A percentile compares a stretch with the other conserved stretches of the same genome.
phyloP scores from a whole-genome alignment of 1,284 basidiomycete genomes.

The Cutaneotrichosporon cutaneum region DNA sequence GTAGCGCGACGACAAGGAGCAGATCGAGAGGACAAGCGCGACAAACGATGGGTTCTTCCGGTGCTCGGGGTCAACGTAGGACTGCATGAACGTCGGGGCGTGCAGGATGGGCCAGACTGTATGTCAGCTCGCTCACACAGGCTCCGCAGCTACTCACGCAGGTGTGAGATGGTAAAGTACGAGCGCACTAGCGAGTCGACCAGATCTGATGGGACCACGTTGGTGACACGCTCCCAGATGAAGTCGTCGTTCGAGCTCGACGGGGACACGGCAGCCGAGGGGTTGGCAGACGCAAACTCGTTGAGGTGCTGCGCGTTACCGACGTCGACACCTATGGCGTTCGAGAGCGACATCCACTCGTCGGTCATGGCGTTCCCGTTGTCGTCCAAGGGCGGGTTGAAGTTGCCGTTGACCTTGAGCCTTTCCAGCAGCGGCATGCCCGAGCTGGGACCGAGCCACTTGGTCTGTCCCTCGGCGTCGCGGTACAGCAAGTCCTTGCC shows the following conservation, averaged over 20 bases:
- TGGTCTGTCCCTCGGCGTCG: constrained; percentile 37
- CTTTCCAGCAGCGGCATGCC: constrained; percentile 41
- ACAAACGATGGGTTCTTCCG: constrained; percentile 38
- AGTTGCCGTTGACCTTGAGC: constrained; percentile 29
- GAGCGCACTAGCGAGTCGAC: constrained; percentile 31
- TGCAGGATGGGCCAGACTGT: constrained; percentile 42
- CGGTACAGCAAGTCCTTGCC: constrained; percentile 33
- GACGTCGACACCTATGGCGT: constrained; percentile 34
- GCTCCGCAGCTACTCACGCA: constrained; percentile 31
- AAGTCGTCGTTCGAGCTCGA: constrained; percentile 24
- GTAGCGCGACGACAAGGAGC: constrained; percentile 39
- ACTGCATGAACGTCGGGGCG: constrained; percentile 37
- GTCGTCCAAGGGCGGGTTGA: constrained; percentile 20
- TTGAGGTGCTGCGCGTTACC: constrained; percentile 19
- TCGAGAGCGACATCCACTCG: constrained; percentile 40
- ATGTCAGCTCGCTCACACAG: constrained; percentile 7
- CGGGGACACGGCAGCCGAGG: constrained; percentile 15
- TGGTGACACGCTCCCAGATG: constrained; percentile 32
- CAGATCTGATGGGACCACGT: constrained; percentile 30
- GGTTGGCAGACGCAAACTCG: constrained; percentile 11
- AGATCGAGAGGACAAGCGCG: constrained; percentile 36
- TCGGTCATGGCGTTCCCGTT: constrained; percentile 26
- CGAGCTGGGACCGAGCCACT: constrained; percentile 40
- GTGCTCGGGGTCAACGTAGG: constrained; percentile 23
- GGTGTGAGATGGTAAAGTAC: constrained; percentile 41